Conservation (phyloP, 768 basidiomycete species). For the Boletus speciosus region DNA sequence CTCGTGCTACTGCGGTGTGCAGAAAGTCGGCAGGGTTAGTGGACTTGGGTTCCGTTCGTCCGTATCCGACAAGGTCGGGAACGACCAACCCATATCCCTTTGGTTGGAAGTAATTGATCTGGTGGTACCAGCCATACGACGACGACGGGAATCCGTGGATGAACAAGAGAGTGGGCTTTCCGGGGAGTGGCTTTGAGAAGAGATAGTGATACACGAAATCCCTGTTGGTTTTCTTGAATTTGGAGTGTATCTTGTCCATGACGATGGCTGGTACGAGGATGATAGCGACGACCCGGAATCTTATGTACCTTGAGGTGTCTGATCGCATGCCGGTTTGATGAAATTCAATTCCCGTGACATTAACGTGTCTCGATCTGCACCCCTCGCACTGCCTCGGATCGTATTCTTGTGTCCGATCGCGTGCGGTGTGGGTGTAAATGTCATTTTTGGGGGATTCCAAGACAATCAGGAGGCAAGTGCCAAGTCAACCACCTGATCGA, state of each 20-base stretch:
- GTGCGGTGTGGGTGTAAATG: neutral
- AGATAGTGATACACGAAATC: constrained; percentile 38
- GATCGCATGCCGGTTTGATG: constrained; percentile 16
- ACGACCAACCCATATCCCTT: constrained; percentile 43
- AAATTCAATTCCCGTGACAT: constrained; percentile 2
- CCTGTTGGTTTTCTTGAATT: constrained; percentile 36
- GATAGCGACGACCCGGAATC: neutral
- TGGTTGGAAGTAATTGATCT: constrained; percentile 36
- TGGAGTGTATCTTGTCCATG: constrained; percentile 27
- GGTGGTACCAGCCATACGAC: constrained; percentile 41
- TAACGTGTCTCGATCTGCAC: constrained; percentile 18
- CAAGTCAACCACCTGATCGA: neutral
- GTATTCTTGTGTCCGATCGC: constrained; percentile 1
- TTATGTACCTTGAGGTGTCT: constrained; percentile 9
- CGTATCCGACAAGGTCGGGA: constrained; percentile 48
- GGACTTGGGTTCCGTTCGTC: constrained; percentile 42
- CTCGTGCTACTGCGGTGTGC: constrained; percentile 26
- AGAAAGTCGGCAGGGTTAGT: constrained; percentile 26
- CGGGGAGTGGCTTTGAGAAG: constrained; percentile 20
- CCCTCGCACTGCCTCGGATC: constrained; percentile 14
- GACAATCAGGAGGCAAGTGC: neutral
- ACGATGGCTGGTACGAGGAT: neutral
- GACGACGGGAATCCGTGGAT: constrained; percentile 45
- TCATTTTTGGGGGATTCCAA: neutral
- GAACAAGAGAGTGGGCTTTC: constrained; percentile 40